Conservation (phyloP, 805 yeast genomes). For the Starmerella tilneyi region DNA sequence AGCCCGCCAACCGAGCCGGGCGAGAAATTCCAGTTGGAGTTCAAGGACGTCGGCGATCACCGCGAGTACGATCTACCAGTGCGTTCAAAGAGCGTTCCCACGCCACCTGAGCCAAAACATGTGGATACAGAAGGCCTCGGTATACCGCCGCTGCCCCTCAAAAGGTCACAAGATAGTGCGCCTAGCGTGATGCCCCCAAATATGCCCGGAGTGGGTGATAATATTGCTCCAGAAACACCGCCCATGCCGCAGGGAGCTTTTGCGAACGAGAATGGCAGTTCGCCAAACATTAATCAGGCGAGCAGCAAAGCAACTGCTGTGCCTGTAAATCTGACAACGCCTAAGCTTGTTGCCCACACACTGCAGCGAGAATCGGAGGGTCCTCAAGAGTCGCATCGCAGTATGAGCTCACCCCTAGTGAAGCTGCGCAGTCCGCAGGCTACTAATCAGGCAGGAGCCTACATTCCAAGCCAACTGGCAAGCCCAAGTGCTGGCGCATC, state of each 20-base stretch:
- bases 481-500: no score
- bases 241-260: background rate
- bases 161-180: no score
- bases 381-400: conserved; percentile 2
- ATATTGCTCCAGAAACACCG: background rate
- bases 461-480: no score
- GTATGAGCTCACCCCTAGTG: conserved; percentile 6
- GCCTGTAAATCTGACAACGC: conserved; percentile 3
- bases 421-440: background rate
- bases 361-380: background rate
- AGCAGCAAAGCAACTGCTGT: conserved; percentile 2
- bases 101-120: no score
- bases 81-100: no score
- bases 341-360: conserved; percentile 2
- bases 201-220: no score
- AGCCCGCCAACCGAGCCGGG: background rate
- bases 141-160: no score
- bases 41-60: background rate
- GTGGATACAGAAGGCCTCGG: no score
- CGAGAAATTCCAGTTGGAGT: background rate
- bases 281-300: background rate
- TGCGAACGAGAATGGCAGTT: background rate
- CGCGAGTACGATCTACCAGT: background rate
- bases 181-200: no score
- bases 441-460: background rate